phyloP scores from a whole-genome alignment of 1,284 basidiomycete species.

The Limonomyces culmigenus region DNA sequence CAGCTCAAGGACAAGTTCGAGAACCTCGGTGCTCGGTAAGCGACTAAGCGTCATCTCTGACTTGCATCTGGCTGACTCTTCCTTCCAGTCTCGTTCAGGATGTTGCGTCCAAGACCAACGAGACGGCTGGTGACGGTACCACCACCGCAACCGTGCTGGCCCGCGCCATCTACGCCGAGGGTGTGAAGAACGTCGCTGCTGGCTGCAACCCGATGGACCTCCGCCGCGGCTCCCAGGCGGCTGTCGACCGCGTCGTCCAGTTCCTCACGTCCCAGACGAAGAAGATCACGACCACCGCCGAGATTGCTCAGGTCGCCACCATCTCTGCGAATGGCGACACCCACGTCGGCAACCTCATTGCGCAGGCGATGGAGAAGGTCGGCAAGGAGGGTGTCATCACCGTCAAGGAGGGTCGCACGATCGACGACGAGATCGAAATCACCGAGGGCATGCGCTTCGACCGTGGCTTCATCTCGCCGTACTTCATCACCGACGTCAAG shows the following conservation, averaged over 20 bases:
- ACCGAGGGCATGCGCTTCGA: slow-evolving; percentile 99
- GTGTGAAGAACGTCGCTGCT: slow-evolving; percentile 98
- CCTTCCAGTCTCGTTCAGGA: slow-evolving; percentile 73
- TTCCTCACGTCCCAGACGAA: slow-evolving; percentile 85
- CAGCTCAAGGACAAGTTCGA: slow-evolving; percentile 96
- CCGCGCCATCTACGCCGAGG: slow-evolving; percentile 94
- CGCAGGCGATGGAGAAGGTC: slow-evolving; percentile 99
- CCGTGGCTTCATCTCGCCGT: slow-evolving; percentile 95
- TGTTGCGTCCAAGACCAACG: slow-evolving; percentile 94
- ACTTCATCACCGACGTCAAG: slow-evolving; percentile 99
- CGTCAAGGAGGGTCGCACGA: slow-evolving; percentile 95
- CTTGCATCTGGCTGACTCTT: slow-evolving; percentile 2
- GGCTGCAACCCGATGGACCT: slow-evolving; percentile 99
- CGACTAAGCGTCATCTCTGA: slow-evolving; percentile 4
- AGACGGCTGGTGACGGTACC: slow-evolving; percentile 94
- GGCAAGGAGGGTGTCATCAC: slow-evolving; percentile 99
- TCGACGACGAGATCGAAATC: slow-evolving; percentile 97
- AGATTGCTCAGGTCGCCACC: slow-evolving; percentile 96
- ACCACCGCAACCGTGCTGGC: slow-evolving; percentile 97
- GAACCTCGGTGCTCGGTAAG: slow-evolving; percentile 93
- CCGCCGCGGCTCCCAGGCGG: slow-evolving; percentile 88
- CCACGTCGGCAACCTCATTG: slow-evolving; percentile 91
- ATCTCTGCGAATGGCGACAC: slow-evolving; percentile 96
- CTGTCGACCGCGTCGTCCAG: slow-evolving; percentile 89
- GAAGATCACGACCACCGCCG: slow-evolving; percentile 90